A percentile compares a stretch with the other conserved stretches of the same genome.
Evolutionary conservation across 225 moss, liverwort and hornwort genomes (phyloP).

Genomic region (Thuidium tamariscinum): DNA sequence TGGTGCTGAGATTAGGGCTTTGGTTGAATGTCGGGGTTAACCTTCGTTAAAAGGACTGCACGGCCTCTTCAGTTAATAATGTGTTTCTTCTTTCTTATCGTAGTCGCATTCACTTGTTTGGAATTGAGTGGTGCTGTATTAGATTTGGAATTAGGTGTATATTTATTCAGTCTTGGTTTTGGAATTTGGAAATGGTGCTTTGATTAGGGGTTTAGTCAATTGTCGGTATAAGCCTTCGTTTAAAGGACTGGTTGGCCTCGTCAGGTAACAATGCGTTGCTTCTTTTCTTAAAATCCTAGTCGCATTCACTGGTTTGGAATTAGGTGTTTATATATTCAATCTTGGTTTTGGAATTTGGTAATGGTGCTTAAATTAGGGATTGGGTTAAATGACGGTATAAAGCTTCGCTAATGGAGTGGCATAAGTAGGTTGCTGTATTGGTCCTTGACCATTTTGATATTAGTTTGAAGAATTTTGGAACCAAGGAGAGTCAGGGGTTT

Average conservation of each 20-base stretch:
- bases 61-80: conserved; percentile 47
- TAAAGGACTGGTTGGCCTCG: background rate
- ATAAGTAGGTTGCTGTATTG: background rate
- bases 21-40: background rate
- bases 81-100: background rate
- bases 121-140: background rate
- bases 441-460: background rate
- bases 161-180: background rate
- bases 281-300: background rate
- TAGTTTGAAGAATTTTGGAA: background rate
- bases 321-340: no score
- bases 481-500: background rate
- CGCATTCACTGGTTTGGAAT: background rate
- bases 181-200: background rate
- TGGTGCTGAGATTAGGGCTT: background rate
- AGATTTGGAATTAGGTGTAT: background rate
- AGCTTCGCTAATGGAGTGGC: background rate
- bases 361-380: background rate
- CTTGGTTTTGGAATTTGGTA: background rate
- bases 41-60: conserved; percentile 18
- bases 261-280: background rate
- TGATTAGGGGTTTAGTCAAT: background rate
- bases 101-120: background rate
- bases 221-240: background rate
- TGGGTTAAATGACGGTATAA: no score